A percentile compares a stretch with the other conserved stretches of the same genome.
Conservation (phyloP, 176 grass and related monocot genomes). For the Ensete ventricosum region DNA sequence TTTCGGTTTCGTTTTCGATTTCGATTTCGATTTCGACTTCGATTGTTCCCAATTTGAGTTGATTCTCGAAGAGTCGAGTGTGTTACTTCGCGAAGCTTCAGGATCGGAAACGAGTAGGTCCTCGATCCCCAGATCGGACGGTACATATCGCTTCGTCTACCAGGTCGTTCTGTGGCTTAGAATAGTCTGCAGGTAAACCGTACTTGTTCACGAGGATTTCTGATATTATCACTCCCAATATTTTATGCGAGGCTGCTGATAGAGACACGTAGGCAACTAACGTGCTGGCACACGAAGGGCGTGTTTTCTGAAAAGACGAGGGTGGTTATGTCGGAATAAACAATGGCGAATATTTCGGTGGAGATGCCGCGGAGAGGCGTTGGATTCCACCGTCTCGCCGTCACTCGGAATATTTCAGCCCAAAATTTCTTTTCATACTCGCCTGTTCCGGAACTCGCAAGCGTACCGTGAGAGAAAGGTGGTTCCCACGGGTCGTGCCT, state of each 20-base stretch:
- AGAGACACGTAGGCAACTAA: too few species aligned
- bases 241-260: too few species aligned
- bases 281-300: background rate
- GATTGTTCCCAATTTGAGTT: background rate
- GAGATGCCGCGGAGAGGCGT: background rate
- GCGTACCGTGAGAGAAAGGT: background rate
- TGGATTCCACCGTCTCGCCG: background rate
- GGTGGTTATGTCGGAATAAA: background rate
- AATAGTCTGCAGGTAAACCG: background rate
- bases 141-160: background rate
- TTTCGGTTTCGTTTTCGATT: background rate
- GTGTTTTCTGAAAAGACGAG: background rate
- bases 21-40: background rate
- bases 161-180: background rate
- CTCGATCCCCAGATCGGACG: background rate
- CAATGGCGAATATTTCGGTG: too few species aligned
- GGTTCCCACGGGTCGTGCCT: too few species aligned
- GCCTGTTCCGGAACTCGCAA: fast-evolving
- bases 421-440: background rate
- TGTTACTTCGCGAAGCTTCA: background rate
- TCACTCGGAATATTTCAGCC: background rate
- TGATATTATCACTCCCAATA: too few species aligned
- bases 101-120: background rate
- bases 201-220: background rate
- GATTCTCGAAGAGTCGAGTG: background rate